A percentile compares a stretch with the other conserved stretches of the same genome.
Evolutionary conservation across 2,329 filamentous ascomycete species (phyloP).

Genomic region (Claviceps africana): DNA sequence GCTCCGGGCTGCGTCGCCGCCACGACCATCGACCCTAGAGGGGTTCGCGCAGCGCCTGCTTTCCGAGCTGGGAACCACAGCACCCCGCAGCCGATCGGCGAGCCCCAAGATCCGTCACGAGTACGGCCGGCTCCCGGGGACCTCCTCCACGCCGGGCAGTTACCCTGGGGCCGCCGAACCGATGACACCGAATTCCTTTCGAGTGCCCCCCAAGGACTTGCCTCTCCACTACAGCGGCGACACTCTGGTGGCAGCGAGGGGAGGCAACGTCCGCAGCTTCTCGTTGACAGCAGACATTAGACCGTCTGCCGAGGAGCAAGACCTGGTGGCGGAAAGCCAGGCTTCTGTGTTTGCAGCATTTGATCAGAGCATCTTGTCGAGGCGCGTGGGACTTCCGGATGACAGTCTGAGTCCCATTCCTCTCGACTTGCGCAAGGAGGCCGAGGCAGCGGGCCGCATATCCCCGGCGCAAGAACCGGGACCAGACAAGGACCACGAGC

Average conservation of each 20-base stretch:
- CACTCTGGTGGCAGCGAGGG: background rate
- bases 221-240: constrained; percentile 19
- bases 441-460: constrained; percentile 12
- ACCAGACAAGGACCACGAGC: constrained; percentile 9
- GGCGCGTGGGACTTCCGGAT: constrained; percentile 36
- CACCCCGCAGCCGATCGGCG: constrained; percentile 21
- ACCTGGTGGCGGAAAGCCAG: constrained; percentile 31
- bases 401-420: constrained; percentile 31
- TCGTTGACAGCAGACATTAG: constrained; percentile 21
- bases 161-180: constrained; percentile 7
- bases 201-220: constrained; percentile 29
- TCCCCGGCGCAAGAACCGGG: constrained; percentile 14
- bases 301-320: constrained; percentile 17
- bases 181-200: constrained; percentile 18
- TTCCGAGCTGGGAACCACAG: constrained; percentile 38
- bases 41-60: constrained; percentile 49
- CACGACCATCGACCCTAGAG: constrained; percentile 41
- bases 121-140: constrained; percentile 17
- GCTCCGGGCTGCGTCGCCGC: constrained; percentile 35
- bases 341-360: constrained; percentile 48
- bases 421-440: constrained; percentile 18
- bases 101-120: constrained; percentile 39
- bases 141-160: constrained; percentile 16
- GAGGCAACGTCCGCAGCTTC: constrained; percentile 23
- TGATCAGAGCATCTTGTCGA: constrained; percentile 46